Percentiles rank a stretch among this genome's conserved stretches.
Conservation (phyloP, 495 filamentous ascomycete species). For the Penicillium waksmanii region DNA sequence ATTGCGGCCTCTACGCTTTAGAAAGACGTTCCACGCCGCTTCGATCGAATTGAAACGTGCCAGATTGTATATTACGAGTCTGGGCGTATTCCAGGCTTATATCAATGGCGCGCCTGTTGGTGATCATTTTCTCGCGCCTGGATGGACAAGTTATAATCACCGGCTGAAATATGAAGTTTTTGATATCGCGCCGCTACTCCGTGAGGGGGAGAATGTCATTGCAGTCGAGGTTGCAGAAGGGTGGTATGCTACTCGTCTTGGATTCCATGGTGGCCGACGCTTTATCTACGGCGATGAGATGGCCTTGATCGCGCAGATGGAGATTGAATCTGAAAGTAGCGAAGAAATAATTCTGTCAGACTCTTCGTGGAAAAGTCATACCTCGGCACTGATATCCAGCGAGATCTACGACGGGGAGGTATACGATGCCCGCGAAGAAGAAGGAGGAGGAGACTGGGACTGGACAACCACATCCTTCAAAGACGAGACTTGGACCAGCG, state of each 20-base stretch:
- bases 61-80: conserved; percentile 54
- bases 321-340: conserved; percentile 31
- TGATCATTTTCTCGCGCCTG: conserved; percentile 49
- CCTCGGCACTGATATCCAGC: conserved; percentile 44
- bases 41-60: conserved; percentile 22
- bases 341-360: conserved; percentile 40
- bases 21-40: conserved; percentile 28
- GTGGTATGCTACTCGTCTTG: conserved; percentile 57
- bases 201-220: conserved; percentile 44
- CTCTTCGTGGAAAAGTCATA: conserved; percentile 43
- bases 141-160: conserved; percentile 58
- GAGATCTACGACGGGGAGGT: conserved; percentile 60
- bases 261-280: conserved; percentile 36
- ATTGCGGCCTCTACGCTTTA: conserved; percentile 33
- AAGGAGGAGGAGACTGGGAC: conserved; percentile 3
- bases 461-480: conserved; percentile 25
- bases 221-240: conserved; percentile 57
- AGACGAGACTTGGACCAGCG: conserved; percentile 23
- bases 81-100: conserved; percentile 53
- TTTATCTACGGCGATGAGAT: conserved; percentile 51
- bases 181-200: conserved; percentile 48
- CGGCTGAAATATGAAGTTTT: conserved; percentile 55
- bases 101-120: conserved; percentile 56
- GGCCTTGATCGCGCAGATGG: conserved; percentile 49
- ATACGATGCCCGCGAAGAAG: conserved; percentile 45